These are phyloP conservation scores for Fusarium verrucosum DNA, from an alignment of 2,329 filamentous ascomycete genomes.

Conservation along the genomic window DNA sequence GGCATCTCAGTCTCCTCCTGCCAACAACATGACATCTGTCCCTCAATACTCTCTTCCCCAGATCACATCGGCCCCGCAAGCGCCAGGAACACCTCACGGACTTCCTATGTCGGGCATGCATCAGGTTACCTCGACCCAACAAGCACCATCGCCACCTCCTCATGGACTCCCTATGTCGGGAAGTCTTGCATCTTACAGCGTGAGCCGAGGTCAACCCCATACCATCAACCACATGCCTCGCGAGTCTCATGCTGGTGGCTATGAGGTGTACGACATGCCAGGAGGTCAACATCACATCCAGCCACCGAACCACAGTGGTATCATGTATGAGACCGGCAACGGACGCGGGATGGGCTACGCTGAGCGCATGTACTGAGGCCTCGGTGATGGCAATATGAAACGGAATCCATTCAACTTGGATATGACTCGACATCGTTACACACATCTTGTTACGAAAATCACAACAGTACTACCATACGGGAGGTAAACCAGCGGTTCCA, in stretches of 20 bases:
- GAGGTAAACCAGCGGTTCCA: slow-evolving; percentile 35
- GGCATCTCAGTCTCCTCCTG: slow-evolving; percentile 40
- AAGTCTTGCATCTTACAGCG: slow-evolving; percentile 48
- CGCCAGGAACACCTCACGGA: slow-evolving; percentile 36
- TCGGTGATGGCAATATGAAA: slow-evolving; percentile 1
- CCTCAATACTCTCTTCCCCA: slow-evolving; percentile 43
- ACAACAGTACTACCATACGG: slow-evolving; percentile 33
- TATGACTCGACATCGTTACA: slow-evolving; percentile 11
- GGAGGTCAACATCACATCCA: slow-evolving; percentile 47
- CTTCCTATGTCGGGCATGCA: slow-evolving; percentile 45
- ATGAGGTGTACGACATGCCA: slow-evolving; percentile 60
- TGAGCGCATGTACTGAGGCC: slow-evolving; percentile 56
- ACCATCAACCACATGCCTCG: slow-evolving; percentile 44
- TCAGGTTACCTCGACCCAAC: slow-evolving; percentile 36
- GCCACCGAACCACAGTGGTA: slow-evolving; percentile 39
- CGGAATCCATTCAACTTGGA: slow-evolving; percentile 9
- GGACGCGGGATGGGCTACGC: slow-evolving; percentile 53
- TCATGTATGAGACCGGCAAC: slow-evolving; percentile 58
- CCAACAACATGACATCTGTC: slow-evolving; percentile 19
- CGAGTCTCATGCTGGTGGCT: slow-evolving; percentile 48
- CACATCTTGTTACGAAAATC: slow-evolving; percentile 17
- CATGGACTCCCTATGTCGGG: slow-evolving; percentile 44
- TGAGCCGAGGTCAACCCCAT: slow-evolving; percentile 43
- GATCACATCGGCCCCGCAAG: slow-evolving; percentile 39
- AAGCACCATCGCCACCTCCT: slow-evolving; percentile 34